Conservation (phyloP, 225 moss, liverwort and hornwort genomes). For the Marchantia polymorpha region DNA sequence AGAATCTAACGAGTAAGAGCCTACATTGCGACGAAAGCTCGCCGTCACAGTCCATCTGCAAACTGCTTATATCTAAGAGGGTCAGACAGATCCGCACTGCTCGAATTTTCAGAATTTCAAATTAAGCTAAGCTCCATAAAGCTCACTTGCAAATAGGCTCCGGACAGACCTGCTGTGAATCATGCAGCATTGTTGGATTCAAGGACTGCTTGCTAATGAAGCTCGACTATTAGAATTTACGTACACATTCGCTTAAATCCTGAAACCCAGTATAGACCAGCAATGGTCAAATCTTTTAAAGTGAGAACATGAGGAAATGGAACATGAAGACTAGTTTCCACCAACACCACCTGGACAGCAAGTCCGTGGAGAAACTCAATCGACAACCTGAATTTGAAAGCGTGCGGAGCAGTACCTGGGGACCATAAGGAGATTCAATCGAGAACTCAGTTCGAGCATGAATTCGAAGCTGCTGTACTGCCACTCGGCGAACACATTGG, state of each 20-base stretch:
- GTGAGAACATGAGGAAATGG: neutral
- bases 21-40: too few species aligned
- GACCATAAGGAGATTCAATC: constrained; percentile 23
- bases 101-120: too few species aligned
- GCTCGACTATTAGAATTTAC: neutral
- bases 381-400: neutral
- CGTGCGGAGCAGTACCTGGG: constrained; percentile 15
- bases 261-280: neutral
- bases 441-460: constrained; percentile 9
- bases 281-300: neutral
- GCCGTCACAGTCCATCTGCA: too few species aligned
- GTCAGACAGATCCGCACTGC: too few species aligned
- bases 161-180: neutral
- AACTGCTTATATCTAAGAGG: too few species aligned
- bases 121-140: too few species aligned
- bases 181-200: neutral
- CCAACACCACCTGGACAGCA: too few species aligned
- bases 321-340: neutral
- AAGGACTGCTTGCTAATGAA: neutral
- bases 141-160: too few species aligned
- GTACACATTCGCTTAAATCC: neutral
- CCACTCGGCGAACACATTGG: neutral
- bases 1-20: too few species aligned
- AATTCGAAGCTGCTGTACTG: neutral
- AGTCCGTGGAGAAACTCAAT: neutral